Evolutionary conservation across 2,329 filamentous ascomycete genomes (phyloP).

Genomic region (Fusarium pininemorale): DNA sequence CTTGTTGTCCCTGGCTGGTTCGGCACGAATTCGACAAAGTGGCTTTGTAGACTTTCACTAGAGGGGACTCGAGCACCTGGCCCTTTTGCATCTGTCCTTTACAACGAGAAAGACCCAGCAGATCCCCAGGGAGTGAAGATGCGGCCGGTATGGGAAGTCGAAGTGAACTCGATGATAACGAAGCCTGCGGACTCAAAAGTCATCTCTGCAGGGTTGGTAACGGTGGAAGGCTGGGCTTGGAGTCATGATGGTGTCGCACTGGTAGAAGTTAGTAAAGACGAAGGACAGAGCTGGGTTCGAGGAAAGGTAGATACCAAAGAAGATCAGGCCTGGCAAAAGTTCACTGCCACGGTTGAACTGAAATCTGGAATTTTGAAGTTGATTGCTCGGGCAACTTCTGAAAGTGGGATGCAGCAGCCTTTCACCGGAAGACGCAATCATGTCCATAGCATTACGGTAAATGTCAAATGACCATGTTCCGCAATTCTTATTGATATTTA

Average conservation of each 20-base stretch:
- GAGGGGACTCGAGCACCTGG: neutral
- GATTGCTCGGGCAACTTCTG: neutral
- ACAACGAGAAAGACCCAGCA: constrained; percentile 5
- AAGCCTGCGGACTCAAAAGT: neutral
- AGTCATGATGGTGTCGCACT: neutral
- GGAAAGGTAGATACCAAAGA: neutral
- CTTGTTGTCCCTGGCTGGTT: constrained; percentile 19
- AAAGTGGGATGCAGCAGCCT: neutral
- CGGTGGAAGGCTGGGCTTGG: constrained; percentile 4
- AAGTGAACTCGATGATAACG: constrained; percentile 21
- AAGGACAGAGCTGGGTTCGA: neutral
- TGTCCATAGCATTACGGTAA: neutral
- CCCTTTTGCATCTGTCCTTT: neutral
- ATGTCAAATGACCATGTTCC: constrained; percentile 54
- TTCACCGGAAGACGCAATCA: neutral
- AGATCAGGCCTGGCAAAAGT: neutral
- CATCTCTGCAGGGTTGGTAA: neutral
- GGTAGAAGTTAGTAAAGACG: neutral
- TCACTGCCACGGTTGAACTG: neutral
- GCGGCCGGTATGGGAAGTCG: constrained; percentile 13
- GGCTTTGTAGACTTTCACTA: neutral
- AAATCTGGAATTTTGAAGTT: neutral
- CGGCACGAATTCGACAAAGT: constrained; percentile 20
- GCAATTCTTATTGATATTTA: constrained; percentile 24
- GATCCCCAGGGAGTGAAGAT: neutral